Percentiles rank a stretch among this genome's conserved stretches.
Evolutionary conservation across 208 protist species (phyloP).

Genomic region (Crithidia fasciculata): DNA sequence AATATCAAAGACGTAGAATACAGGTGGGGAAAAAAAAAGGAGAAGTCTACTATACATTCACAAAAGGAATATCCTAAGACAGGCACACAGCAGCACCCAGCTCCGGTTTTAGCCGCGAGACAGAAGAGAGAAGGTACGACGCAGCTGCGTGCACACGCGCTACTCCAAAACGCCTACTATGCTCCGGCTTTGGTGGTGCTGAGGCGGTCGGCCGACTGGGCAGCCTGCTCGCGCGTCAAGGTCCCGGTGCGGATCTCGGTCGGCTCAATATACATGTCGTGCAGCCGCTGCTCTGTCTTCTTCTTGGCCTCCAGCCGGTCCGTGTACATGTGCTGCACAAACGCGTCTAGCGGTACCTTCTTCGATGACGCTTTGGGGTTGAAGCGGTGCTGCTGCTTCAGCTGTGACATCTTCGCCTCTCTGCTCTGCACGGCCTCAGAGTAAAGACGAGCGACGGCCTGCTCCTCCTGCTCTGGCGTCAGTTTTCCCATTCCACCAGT

Average conservation of each 20-base stretch:
- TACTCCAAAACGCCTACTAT: not conserved
- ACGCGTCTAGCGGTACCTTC: slow-evolving; percentile 56
- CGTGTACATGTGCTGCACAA: slow-evolving; percentile 82
- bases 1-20: too few relatives aligned
- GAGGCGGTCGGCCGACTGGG: slow-evolving; percentile 31
- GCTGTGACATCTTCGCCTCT: slow-evolving; percentile 39
- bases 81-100: too few relatives aligned
- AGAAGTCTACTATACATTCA: too few relatives aligned
- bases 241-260: slow-evolving; percentile 61
- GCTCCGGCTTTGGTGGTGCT: slow-evolving; percentile 32
- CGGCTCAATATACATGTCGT: slow-evolving; percentile 75
- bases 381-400: slow-evolving; percentile 44
- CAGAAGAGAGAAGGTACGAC: not conserved
- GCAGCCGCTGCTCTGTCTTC: slow-evolving; percentile 70
- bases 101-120: too few relatives aligned
- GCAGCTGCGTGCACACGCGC: not conserved
- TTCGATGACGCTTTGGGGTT: slow-evolving; percentile 9
- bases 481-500: slow-evolving; percentile 7
- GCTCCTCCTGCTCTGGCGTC: slow-evolving; percentile 42
- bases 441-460: slow-evolving; percentile 58
- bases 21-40: too few relatives aligned
- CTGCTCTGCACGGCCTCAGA: slow-evolving; percentile 41
- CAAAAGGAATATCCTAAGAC: too few relatives aligned
- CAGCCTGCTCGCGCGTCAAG: slow-evolving; percentile 35
- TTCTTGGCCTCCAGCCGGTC: slow-evolving; percentile 64